Percentiles rank a stretch among this genome's conserved stretches.
Evolutionary conservation across 305 asterid species (phyloP).

Genomic region (Lippia alba): DNA sequence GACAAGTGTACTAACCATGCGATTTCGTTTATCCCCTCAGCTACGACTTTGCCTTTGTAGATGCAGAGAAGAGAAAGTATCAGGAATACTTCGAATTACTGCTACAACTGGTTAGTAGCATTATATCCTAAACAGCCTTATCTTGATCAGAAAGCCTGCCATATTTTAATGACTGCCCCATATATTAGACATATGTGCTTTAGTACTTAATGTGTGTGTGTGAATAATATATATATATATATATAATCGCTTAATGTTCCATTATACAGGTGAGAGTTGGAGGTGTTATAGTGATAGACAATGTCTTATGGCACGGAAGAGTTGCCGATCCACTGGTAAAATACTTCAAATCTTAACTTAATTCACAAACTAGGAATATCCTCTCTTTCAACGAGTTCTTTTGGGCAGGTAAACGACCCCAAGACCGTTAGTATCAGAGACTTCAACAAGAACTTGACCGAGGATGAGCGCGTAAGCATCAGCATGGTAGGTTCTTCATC

Average conservation of each 20-base stretch:
- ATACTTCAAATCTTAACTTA: constrained; percentile 15
- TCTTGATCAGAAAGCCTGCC: constrained; percentile 6
- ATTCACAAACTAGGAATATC: neutral
- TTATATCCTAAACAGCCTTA: constrained; percentile 20
- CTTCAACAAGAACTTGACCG: constrained; percentile 68
- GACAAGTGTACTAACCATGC: constrained; percentile 26
- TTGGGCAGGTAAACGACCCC: constrained; percentile 64
- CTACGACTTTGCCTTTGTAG: constrained; percentile 93
- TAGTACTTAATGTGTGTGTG: neutral
- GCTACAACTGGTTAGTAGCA: constrained; percentile 74
- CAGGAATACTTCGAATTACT: constrained; percentile 83
- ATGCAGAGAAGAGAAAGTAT: constrained; percentile 94
- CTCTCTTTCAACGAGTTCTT: neutral
- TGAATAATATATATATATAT: neutral
- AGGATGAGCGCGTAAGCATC: constrained; percentile 78
- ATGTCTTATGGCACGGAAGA: constrained; percentile 96
- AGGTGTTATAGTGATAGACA: constrained; percentile 86
- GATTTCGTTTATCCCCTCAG: constrained; percentile 41
- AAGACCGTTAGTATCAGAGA: constrained; percentile 72
- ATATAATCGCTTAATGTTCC: constrained; percentile 26
- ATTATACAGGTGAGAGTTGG: constrained; percentile 75
- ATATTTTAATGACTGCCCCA: neutral
- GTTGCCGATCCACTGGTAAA: constrained; percentile 87
- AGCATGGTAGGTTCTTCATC: constrained; percentile 71
- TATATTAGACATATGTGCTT: neutral